Evolutionary conservation across 2,329 filamentous ascomycete species (phyloP), one percentile per base, ranked within the genome.

Genomic region (Phoma herbarum): DNA sequence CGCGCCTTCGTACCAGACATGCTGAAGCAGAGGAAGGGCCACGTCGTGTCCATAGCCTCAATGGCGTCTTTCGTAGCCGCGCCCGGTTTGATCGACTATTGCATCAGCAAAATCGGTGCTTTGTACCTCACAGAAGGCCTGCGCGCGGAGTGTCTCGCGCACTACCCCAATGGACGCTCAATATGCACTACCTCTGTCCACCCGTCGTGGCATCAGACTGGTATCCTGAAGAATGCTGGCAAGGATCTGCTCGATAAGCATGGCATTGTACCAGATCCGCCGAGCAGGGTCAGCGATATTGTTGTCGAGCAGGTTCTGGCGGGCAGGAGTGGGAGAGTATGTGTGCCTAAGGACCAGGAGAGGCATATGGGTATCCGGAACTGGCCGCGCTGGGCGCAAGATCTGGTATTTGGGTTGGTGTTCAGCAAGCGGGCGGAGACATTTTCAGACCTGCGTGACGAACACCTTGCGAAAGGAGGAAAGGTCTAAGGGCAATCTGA

Each of bases 111-210:
- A 42, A 58, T 68, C 18, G 73, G 62, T 1, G 70, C 68, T 0
- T 47, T 75, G n/a, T 69, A 69, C 52, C 45, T 75, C 14, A 69
- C 61, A 35, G 72, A 75, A 52, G 73, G 72, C 61, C 45, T 75
- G 22, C 68, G 68, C 22, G 65, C 63, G 3, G 72, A 74, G 49
- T 69, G 67, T 43, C 59, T 71, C 1, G 37, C 64, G 7, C 65
- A 64, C 31, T 75, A 75, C 47, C 53, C 60, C 2, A 60, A 53
- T 23, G 72, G 71, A 23, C 48, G 59, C 25, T 52, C 62, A 23
- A 74, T 75, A n/a, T 68, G 71, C 51, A 73, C 69, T 2, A 70
- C 70, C 1, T 65, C 64, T 22, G 55, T 75, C 20, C 70, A 74
- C 29, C 71, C 72, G 0, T 61, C 57, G 2, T 74, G 71, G 71